Evolutionary conservation across 2,329 filamentous ascomycete genomes (phyloP), one percentile per base, ranked within the genome.

Genomic region (Penicillium vulpinum): DNA sequence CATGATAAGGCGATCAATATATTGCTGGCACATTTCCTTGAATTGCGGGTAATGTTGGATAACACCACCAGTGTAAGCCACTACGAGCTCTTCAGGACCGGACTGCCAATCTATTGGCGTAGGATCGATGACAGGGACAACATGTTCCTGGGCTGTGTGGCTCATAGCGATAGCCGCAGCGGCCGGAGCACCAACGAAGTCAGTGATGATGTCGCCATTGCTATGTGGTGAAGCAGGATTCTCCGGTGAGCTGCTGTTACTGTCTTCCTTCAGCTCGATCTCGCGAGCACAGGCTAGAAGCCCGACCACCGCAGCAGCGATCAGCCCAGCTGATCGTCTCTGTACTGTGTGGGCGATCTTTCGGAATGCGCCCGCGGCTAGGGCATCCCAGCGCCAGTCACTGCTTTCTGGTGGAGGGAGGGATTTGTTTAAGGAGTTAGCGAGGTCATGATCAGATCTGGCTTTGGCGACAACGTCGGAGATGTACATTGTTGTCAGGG

Each of bases 1-100:
- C 75, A 78, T 77, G 21, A 83, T 77, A 15, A 83, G 70, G 5
- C 75, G 73, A 58, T 91, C 85, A 48, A 92, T 80, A 67, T 89
- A 89, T 15, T 75, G 67, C 71, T 92, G 88, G 62, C 88, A 91
- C 65, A 88, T 87, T 43, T 78, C 75, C 40, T 90, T 78, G 73
- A 90, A 92, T 64, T 89, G 83, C 46, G 90, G 89, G 66, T 91
- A 91, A 66, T 90, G 85, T n/a, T 86, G 84, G 57, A 92, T 92
- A 67, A 89, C 91, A 7, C 89, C 88, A 31, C 90, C 90, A 0
- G 90, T 91, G 69, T 91, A 92, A 1, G 89, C 90, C 22, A 92
- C 88, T 1, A 90, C 86, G 29, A 93, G 72, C 64, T 90, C 87
- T 59, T 85, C 81, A 0, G 75, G 73, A 8, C 75, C 76, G 5